Evolutionary conservation across 345 rosid species (phyloP), one percentile per base, ranked within the genome.

Genomic region (Rhodamnia argentea): DNA sequence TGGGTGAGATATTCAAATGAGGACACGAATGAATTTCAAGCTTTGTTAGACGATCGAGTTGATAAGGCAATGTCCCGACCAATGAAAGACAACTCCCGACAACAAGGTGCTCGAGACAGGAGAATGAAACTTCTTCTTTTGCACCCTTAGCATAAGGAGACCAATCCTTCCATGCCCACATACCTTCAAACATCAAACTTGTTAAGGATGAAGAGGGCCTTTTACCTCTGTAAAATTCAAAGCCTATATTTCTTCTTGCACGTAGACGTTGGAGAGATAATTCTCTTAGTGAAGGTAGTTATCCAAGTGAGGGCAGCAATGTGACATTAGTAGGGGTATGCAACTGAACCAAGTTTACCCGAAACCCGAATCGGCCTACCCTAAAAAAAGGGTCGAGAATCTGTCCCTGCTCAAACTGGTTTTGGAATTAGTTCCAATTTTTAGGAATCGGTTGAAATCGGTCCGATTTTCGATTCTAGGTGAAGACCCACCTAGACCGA

Each of bases 101-200:
- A 27, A 60, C 74, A 60, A 60, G 74, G 14, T 60, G 74, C 37
- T 60, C 4, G 27, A 60, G 40, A 60, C 2, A 13, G 0, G 74
- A 60, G 5, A 60, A 60, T 27, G 74, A 22, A 7, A 13, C 37
- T 60, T 14, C 40, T 14, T 6, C 74, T 58, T 58, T 14, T 13
- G 0, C 5, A 2, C 37, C 40, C 1, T 14, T 3, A 0, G 13
- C 62, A 24, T 60, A 27, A 14, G 5, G 2, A 60, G 74, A 27
- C 74, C 74, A 60, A 6, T 60, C 74, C 8, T 27, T 60, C 75
- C 40, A 62, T 14, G 22, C 22, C 10, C 14, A 27, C 75, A 62
- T 62, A 40, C 14, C 75, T 62, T 62, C 20, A 2, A 62, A 62
- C 75, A 27, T 27, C 22, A 62, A 62, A 60, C 37, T n/a, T 27